Evolutionary conservation across 441 rosid species (phyloP), one percentile per base, ranked within the genome.

Genomic region (Adansonia grandidieri): DNA sequence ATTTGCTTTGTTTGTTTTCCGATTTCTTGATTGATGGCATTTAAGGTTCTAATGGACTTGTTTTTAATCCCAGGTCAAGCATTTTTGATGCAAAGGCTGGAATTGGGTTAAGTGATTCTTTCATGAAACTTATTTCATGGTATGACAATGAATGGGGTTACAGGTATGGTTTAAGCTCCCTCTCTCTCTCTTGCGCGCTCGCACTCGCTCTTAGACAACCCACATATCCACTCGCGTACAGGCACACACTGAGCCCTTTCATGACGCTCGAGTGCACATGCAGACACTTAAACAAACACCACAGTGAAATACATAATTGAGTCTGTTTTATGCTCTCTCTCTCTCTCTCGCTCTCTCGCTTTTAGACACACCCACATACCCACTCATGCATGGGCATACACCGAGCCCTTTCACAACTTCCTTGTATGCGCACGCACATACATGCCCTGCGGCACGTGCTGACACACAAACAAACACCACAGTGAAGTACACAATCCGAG

Each of bases 81-180:
- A 95, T 97, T 86, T 97, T 97, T 47, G 99, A 97, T 62, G 97
- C 98, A 32, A 93, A 93, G 75, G 99, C 99, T 3, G 99, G 98
- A 61, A 97, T 97, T 64, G 99, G 98, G 56, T 83, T 97, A 85
- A 91, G 89, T 74, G 74, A 68, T 54, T 91, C 96, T 44, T 95
- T 97, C 86, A 88, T 89, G 90, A 96, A 97, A 88, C 87, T 97
- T 60, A 92, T 97, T 75, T 82, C 98, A 2, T 97, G 99, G 99
- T 95, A 97, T 15, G 99, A 95, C 85, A 97, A 97, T 2, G 99
- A 97, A 74, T 97, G 99, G 99, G 99, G 99, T 71, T 97, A 95
- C 93, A 97, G 98, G 99, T 96, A 89, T 13, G 63, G 37, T 75
- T 42, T 24, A n/a, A 44, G 58, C 74, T 77, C 58, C 20, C 28